These are phyloP conservation scores for Coemansia sp. DNA, from an alignment of 192 early-diverging fungal species.

Conservation along the genomic window DNA sequence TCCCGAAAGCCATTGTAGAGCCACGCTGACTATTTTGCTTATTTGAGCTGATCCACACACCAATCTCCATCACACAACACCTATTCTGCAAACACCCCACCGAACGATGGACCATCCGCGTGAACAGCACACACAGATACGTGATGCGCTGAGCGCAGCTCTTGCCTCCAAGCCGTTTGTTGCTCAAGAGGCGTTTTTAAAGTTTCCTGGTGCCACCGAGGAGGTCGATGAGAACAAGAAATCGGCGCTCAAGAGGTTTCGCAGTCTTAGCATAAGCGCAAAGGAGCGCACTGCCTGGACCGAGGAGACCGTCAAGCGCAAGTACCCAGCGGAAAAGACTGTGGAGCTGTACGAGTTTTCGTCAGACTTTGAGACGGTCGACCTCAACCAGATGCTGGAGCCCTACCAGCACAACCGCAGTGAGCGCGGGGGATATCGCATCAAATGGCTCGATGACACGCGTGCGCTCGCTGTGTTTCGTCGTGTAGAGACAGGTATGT, in stretches of 20 bases:
- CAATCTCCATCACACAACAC: background rate
- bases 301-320: conserved; percentile 53
- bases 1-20: background rate
- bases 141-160: conserved; percentile 44
- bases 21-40: background rate
- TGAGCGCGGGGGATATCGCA: conserved; percentile 55
- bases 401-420: conserved; percentile 57
- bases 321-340: conserved; percentile 55
- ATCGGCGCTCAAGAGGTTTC: conserved; percentile 43
- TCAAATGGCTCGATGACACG: conserved; percentile 57
- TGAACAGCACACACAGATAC: conserved; percentile 42
- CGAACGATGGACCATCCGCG: conserved; percentile 42
- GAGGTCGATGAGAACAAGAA: conserved; percentile 30
- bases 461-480: conserved; percentile 56
- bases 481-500: conserved; percentile 53
- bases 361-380: conserved; percentile 54
- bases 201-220: conserved; percentile 39
- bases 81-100: no score
- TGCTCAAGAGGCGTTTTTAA: conserved; percentile 40
- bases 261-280: conserved; percentile 53
- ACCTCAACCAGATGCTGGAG: conserved; percentile 57
- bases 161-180: conserved; percentile 45
- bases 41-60: background rate
- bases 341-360: conserved; percentile 54
- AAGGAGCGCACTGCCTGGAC: conserved; percentile 53